Conservation (phyloP, 495 filamentous ascomycete genomes). For the Trichoderma reesei region DNA sequence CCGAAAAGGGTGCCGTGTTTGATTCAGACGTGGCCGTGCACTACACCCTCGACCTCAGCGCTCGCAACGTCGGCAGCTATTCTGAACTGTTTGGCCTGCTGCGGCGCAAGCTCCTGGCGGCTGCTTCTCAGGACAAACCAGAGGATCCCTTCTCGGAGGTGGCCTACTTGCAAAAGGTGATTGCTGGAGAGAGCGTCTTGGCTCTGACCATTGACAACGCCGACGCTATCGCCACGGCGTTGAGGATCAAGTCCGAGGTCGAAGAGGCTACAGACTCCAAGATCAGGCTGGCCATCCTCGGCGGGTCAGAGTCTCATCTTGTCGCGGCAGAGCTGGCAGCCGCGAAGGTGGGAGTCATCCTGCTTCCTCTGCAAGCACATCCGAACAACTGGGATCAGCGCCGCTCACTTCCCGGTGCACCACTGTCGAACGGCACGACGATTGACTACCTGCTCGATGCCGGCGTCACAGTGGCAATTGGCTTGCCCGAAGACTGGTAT, state of each 20-base stretch:
- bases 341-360: slow-evolving; percentile 36
- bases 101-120: slow-evolving; percentile 33
- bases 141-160: slow-evolving; percentile 29
- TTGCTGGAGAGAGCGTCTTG: slow-evolving; percentile 27
- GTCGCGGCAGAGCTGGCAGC: slow-evolving; percentile 38
- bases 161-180: slow-evolving; percentile 29
- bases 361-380: slow-evolving; percentile 36
- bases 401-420: slow-evolving; percentile 38
- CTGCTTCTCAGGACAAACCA: slow-evolving; percentile 18
- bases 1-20: slow-evolving; percentile 30
- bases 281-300: slow-evolving; percentile 34
- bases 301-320: slow-evolving; percentile 40
- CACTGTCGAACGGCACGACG: slow-evolving; percentile 42
- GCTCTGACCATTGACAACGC: slow-evolving; percentile 37
- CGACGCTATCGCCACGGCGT: slow-evolving; percentile 31
- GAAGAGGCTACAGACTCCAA: slow-evolving; percentile 17
- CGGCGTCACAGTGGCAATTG: slow-evolving; percentile 34
- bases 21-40: slow-evolving; percentile 33
- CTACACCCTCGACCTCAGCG: slow-evolving; percentile 28
- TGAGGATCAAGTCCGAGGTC: slow-evolving; percentile 30
- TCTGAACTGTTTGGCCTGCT: slow-evolving; percentile 21
- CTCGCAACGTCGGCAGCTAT: not conserved
- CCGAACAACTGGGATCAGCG: slow-evolving; percentile 37
- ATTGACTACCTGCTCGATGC: slow-evolving; percentile 37
- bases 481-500: slow-evolving; percentile 39